A percentile compares a stretch with the other conserved stretches of the same genome.
phyloP scores from a whole-genome alignment of 1,284 basidiomycete species.

The Fistulinella staudtii region DNA sequence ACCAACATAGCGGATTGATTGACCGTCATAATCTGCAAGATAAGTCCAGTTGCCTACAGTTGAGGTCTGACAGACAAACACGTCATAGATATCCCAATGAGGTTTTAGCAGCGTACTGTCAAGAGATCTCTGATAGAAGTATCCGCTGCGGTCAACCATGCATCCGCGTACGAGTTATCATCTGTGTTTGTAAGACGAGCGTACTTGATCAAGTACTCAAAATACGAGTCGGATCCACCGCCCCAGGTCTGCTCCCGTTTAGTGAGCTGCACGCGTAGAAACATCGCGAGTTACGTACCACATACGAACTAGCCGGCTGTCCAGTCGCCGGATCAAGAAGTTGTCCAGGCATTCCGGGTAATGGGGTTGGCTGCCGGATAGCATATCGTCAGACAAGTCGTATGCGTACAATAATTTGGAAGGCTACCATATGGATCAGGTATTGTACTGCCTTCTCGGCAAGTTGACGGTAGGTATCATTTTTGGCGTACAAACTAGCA shows the following conservation, averaged over 20 bases:
- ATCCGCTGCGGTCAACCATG: conserved; percentile 67
- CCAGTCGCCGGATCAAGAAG: conserved; percentile 56
- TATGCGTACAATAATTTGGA: conserved; percentile 28
- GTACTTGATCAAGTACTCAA: conserved; percentile 76
- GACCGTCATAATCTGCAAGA: conserved; percentile 51
- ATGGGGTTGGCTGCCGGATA: conserved; percentile 12
- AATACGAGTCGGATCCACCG: conserved; percentile 61
- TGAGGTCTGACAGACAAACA: conserved; percentile 43
- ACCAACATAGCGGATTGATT: conserved; percentile 51
- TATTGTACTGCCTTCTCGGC: conserved; percentile 48
- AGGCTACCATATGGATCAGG: conserved; percentile 44
- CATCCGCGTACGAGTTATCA: conserved; percentile 55
- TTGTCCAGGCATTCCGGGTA: conserved; percentile 52
- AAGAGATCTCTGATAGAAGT: conserved; percentile 57
- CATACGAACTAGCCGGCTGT: conserved; percentile 49
- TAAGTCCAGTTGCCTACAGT: conserved; percentile 61
- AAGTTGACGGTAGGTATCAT: conserved; percentile 53
- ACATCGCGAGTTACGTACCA: conserved; percentile 43
- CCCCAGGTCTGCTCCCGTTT: conserved; percentile 54
- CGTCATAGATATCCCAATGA: conserved; percentile 48
- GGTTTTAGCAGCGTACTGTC: conserved; percentile 35
- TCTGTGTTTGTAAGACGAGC: conserved; percentile 60
- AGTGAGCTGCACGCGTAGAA: not conserved
- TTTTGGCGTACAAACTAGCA: conserved; percentile 50
- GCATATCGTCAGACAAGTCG: conserved; percentile 1